These are phyloP conservation scores for Saraca asoca DNA, from an alignment of 331 rosid species.

Conservation along the genomic window DNA sequence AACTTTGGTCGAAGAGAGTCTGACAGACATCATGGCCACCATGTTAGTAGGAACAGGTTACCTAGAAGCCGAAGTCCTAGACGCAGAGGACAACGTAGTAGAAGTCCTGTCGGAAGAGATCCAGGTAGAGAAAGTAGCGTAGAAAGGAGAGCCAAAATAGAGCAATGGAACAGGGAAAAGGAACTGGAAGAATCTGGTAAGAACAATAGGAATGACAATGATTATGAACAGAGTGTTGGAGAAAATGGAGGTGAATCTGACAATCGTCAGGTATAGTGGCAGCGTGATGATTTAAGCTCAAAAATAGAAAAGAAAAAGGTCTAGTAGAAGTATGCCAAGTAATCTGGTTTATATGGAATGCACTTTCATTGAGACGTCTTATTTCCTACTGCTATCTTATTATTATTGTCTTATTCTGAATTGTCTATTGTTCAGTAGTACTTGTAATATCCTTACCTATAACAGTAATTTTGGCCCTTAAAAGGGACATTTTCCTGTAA, in stretches of 20 bases:
- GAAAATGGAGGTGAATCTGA: slow-evolving; percentile 53
- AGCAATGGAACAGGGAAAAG: slow-evolving; percentile 75
- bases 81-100: slow-evolving; percentile 73
- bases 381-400: no score
- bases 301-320: neutral
- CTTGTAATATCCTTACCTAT: no score
- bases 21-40: slow-evolving; percentile 50
- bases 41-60: slow-evolving; percentile 61
- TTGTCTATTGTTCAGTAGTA: no score
- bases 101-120: slow-evolving; percentile 81
- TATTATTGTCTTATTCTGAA: no score
- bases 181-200: slow-evolving; percentile 48
- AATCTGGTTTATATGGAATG: no score
- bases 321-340: no score
- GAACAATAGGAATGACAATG: slow-evolving; percentile 41
- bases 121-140: slow-evolving; percentile 68
- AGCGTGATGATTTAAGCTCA: slow-evolving; percentile 30
- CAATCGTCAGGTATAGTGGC: slow-evolving; percentile 50
- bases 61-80: slow-evolving; percentile 97
- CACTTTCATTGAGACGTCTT: no score
- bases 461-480: no score
- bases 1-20: slow-evolving; percentile 71
- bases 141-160: slow-evolving; percentile 75
- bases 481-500: no score
- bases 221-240: slow-evolving; percentile 42